phyloP scores from a whole-genome alignment of 2,329 filamentous ascomycete genomes.

The Neocatenulostroma microsporum region DNA sequence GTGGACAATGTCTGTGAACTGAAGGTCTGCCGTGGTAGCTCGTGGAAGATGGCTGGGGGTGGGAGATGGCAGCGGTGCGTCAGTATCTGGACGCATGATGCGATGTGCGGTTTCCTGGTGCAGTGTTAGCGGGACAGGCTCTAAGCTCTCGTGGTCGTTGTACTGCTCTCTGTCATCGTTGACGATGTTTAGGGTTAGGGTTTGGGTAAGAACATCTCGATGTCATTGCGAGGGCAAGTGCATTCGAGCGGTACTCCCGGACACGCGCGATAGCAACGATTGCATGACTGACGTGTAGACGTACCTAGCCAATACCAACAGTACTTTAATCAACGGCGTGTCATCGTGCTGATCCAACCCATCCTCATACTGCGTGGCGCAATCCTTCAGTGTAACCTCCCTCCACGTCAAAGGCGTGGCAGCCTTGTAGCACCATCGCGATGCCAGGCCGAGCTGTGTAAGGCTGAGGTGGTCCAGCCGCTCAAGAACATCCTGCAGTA shows the following conservation, averaged over 20 bases:
- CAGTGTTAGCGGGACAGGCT: conserved; percentile 10
- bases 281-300: too few relatives aligned
- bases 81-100: conserved; percentile 36
- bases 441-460: conserved; percentile 28
- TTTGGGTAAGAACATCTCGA: not conserved
- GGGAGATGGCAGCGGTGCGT: conserved; percentile 42
- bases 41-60: conserved; percentile 37
- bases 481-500: conserved; percentile 34
- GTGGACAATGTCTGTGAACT: conserved; percentile 32
- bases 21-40: conserved; percentile 36
- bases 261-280: too few relatives aligned
- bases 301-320: conserved; percentile 35
- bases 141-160: not conserved
- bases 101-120: conserved; percentile 33
- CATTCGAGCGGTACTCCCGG: too few relatives aligned
- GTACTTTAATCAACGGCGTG: conserved; percentile 36
- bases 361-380: conserved; percentile 22
- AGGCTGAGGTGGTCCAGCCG: conserved; percentile 28
- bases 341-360: conserved; percentile 32
- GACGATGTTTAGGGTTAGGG: not conserved
- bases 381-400: conserved; percentile 35
- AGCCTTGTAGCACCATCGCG: conserved; percentile 29
- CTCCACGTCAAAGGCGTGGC: conserved; percentile 35
- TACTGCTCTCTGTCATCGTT: too few relatives aligned
- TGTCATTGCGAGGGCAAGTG: too few relatives aligned